Conservation (phyloP, 805 yeast species). For the Sugiyamaella mastotermitis region DNA sequence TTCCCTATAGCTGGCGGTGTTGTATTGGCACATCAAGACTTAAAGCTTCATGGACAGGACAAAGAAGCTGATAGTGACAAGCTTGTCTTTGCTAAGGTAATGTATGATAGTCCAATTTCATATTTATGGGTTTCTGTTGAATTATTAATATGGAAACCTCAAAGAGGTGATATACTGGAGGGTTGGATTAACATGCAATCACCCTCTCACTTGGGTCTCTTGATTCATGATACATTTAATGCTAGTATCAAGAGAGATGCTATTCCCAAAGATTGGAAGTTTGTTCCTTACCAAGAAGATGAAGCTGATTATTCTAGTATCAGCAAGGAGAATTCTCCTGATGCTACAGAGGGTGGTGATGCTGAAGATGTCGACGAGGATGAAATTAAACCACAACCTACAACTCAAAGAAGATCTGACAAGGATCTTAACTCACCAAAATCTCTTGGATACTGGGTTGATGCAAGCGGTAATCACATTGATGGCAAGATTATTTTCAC, state of each 20-base stretch:
- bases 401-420: too few species aligned
- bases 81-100: slow-evolving; percentile 56
- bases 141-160: slow-evolving; percentile 84
- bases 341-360: slow-evolving; percentile 4
- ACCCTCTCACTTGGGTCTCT: slow-evolving; percentile 87
- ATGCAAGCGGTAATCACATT: slow-evolving; percentile 62
- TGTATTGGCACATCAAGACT: slow-evolving; percentile 69
- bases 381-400: too few species aligned
- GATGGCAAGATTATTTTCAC: slow-evolving; percentile 80
- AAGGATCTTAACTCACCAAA: slow-evolving; percentile 26
- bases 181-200: slow-evolving; percentile 90
- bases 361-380: slow-evolving; percentile 6
- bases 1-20: slow-evolving; percentile 71
- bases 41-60: slow-evolving; percentile 44
- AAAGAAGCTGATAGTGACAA: slow-evolving; percentile 28
- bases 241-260: slow-evolving; percentile 81
- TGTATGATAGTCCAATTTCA: slow-evolving; percentile 79
- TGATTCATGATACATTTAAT: slow-evolving; percentile 89
- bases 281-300: slow-evolving; percentile 73
- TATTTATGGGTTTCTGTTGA: slow-evolving; percentile 84
- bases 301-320: slow-evolving; percentile 30
- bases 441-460: slow-evolving; percentile 85
- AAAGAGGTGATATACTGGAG: slow-evolving; percentile 77
- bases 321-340: slow-evolving; percentile 14
- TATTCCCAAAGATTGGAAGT: slow-evolving; percentile 84